Base-by-base conservation (phyloP, 768 basidiomycete genomes). In the Termitomyces sp. region DNA sequence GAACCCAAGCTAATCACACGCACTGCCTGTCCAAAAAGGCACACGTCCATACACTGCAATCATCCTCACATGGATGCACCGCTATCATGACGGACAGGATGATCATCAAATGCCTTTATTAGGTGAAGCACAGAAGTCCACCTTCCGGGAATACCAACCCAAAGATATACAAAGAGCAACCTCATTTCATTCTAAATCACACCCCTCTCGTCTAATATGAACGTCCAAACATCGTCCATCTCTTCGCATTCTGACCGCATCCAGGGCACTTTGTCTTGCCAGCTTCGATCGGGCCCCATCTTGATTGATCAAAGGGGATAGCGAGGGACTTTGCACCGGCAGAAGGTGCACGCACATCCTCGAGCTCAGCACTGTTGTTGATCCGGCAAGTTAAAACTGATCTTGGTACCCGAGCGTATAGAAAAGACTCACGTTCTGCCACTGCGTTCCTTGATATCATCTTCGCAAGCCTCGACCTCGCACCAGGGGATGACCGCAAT, bases 271-370 rank as follows among this genome's bases (percentile, higher is more conserved):
- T 93, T 29, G 91, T 95, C 74, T 89, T 82, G 52, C 92, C 91
- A 44, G 78, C 80, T 63, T 88, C 86, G 69, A 96, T 91, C 31
- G 83, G 74, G 6, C 84, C 77, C 84, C 88, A 98, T 35, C 80
- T 83, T 3, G 75, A 78, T 72, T 98, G 97, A 63, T 98, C 91
- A 68, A 95, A 95, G 5, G 97, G 97, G 74, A 98, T 98, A 63
- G 88, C 89, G 3, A 99, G 85, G 0, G 93, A 93, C 70, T 99
- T 99, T 56, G 97, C 97, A 48, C 97, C 97, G 12, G 97, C 94
- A 15, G 94, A 95, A 0, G 97, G 97, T 16, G 95, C 96, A 31
- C 92, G 90, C 67, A 94, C 94, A 65, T 99, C 97, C 63, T 88
- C 86, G 5, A 85, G 89, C 68, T 94, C 92, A 56, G 89, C 79